Evolutionary conservation across 768 basidiomycete genomes (phyloP).

Genomic region (Mycena venus): DNA sequence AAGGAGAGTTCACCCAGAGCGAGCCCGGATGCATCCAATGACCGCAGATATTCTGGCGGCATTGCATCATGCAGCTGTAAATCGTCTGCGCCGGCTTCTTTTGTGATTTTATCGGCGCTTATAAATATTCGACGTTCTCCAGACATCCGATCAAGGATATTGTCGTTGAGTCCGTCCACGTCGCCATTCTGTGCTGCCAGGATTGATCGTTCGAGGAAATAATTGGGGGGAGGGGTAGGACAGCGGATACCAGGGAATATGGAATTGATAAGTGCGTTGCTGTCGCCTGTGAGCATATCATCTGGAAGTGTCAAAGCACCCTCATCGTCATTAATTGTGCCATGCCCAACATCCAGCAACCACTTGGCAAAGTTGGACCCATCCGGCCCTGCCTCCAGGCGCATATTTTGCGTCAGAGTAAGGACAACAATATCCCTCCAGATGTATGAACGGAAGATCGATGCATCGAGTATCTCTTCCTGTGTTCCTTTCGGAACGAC

Average conservation of each 20-base stretch:
- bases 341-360: not conserved
- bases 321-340: not conserved
- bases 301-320: not conserved
- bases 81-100: not conserved
- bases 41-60: not conserved
- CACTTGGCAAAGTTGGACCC: not conserved
- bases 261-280: not conserved
- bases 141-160: not conserved
- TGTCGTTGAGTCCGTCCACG: not conserved
- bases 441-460: not conserved
- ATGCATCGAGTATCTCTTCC: slow-evolving; percentile 46
- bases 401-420: not conserved
- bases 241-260: not conserved
- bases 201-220: not conserved
- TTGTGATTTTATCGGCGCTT: not conserved
- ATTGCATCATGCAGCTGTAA: not conserved
- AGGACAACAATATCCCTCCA: not conserved
- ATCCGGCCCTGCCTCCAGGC: not conserved
- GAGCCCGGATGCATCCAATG: not conserved
- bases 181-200: not conserved
- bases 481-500: slow-evolving; percentile 46
- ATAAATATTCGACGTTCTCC: not conserved
- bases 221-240: not conserved
- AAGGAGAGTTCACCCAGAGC: not conserved
- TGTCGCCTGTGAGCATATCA: not conserved